Percentiles rank a stretch among this genome's conserved stretches.
phyloP scores from a whole-genome alignment of 495 filamentous ascomycete species.

The Lophiotrema nucula region DNA sequence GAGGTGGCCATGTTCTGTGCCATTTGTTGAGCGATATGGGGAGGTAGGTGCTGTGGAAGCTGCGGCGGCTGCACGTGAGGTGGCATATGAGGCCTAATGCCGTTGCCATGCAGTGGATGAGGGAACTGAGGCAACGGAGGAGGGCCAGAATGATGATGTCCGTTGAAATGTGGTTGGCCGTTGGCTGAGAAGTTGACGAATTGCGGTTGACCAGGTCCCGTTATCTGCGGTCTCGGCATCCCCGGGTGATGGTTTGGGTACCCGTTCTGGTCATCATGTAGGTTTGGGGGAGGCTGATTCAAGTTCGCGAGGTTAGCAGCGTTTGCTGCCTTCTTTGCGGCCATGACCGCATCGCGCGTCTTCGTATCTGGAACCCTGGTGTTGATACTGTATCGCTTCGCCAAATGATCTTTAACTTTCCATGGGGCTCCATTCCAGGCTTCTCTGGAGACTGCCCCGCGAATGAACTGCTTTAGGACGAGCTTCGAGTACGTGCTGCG shows the following conservation, averaged over 20 bases:
- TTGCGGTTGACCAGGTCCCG: constrained; percentile 51
- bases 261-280: not conserved
- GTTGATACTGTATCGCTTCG: constrained; percentile 78
- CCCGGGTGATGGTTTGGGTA: not conserved
- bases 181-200: constrained; percentile 26
- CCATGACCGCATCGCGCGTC: constrained; percentile 41
- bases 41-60: constrained; percentile 3
- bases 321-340: constrained; percentile 27
- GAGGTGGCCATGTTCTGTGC: constrained; percentile 7
- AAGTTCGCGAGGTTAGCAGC: not conserved
- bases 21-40: constrained; percentile 20
- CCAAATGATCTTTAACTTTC: constrained; percentile 85
- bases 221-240: not conserved
- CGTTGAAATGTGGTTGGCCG: constrained; percentile 1
- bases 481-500: constrained; percentile 94
- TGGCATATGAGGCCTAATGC: not conserved
- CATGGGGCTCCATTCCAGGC: constrained; percentile 94
- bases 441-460: constrained; percentile 87
- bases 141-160: not conserved
- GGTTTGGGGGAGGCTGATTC: not conserved
- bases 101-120: not conserved
- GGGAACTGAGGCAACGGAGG: not conserved
- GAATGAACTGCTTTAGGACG: constrained; percentile 88
- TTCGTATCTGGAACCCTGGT: constrained; percentile 64
- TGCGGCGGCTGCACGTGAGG: constrained; percentile 1